Base-by-base conservation (phyloP, 169 alveolate species). In the Theileria sp. region DNA sequence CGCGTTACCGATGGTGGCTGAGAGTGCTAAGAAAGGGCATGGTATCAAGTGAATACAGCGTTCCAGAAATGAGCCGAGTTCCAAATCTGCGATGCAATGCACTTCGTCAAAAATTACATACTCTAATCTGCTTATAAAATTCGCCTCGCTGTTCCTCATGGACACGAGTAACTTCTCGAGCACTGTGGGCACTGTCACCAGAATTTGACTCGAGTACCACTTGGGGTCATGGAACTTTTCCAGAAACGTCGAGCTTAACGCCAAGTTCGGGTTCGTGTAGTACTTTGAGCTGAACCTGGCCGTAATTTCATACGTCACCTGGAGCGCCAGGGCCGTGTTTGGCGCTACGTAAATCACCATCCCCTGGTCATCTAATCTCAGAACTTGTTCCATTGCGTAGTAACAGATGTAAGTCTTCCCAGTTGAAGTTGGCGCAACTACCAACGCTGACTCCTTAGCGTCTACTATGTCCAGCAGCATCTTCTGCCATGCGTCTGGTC, bases 331-430 rank as follows among this genome's bases (percentile, higher is more conserved):
- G 6, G 98, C 96, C 38, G 89, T 93, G 68, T 92, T 93, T 6
- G 98, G 98, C 12, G 97, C 94, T 56, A 95, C 96, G 88, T 92
- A 95, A 15, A 94, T 94, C 7, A 94, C 97, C 13, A 92, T 88
- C 78, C 96, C 94, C 26, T 92, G 96, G 79, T 94, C 93, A 61
- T 94, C 96, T 36, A 76, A 58, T 26, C 96, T 71, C 80, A 94
- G 69, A 12, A 93, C 97, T 79, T 93, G 92, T 65, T 95, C 98
- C 98, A 95, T 95, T 61, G 96, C 96, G 87, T 95, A 95, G 87
- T 93, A 95, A 71, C 98, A 95, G 72, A 95, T 94, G 89, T 91
- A 95, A 7, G 98, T 95, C 80, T 95, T 95, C 26, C 98, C 98
- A 56, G 96, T 92, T 17, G 97, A 93, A 2, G 98, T 95, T 13